These are phyloP conservation scores for Teunomyces gatunensis DNA, from an alignment of 805 yeast species.

Conservation along the genomic window DNA sequence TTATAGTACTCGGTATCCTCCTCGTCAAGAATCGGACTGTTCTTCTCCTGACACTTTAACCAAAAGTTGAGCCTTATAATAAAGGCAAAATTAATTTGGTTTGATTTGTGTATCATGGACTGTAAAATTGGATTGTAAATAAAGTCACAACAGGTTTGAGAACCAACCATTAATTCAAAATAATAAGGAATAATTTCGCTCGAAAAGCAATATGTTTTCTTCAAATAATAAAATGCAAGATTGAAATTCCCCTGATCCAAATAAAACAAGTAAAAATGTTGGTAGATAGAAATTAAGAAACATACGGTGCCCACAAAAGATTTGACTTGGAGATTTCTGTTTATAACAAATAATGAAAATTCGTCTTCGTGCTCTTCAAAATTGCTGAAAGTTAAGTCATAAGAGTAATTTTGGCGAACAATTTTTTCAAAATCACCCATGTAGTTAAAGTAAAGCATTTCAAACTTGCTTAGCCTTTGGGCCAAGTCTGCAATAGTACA, in stretches of 20 bases:
- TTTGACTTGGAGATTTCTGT: slow-evolving; percentile 16
- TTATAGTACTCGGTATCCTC: slow-evolving; percentile 19
- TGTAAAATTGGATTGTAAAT: slow-evolving; percentile 25
- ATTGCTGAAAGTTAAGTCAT: background rate
- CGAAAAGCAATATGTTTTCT: slow-evolving; percentile 4
- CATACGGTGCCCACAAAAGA: slow-evolving; percentile 12
- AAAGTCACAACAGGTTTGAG: slow-evolving; percentile 19
- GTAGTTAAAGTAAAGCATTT: background rate
- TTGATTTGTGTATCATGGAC: slow-evolving; percentile 36
- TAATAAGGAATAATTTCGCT: slow-evolving; percentile 20
- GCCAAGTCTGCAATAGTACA: slow-evolving; percentile 4
- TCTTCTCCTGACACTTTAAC: slow-evolving; percentile 27
- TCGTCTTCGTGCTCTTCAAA: background rate
- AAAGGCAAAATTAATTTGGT: slow-evolving; percentile 27
- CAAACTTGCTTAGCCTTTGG: slow-evolving; percentile 6
- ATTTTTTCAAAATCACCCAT: slow-evolving; percentile 2
- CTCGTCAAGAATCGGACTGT: slow-evolving; percentile 8
- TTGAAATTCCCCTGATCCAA: slow-evolving; percentile 1
- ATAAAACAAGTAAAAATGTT: slow-evolving; percentile 17
- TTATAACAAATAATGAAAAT: slow-evolving; percentile 10
- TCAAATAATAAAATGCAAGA: slow-evolving; percentile 9
- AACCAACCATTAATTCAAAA: slow-evolving; percentile 11
- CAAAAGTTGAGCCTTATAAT: slow-evolving; percentile 29
- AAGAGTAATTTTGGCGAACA: background rate
- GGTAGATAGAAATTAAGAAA: slow-evolving; percentile 15